Percentiles rank a stretch among this genome's conserved stretches.
Evolutionary conservation across 164 flowering plant genomes (phyloP).

Genomic region (Macadamia integrifolia): DNA sequence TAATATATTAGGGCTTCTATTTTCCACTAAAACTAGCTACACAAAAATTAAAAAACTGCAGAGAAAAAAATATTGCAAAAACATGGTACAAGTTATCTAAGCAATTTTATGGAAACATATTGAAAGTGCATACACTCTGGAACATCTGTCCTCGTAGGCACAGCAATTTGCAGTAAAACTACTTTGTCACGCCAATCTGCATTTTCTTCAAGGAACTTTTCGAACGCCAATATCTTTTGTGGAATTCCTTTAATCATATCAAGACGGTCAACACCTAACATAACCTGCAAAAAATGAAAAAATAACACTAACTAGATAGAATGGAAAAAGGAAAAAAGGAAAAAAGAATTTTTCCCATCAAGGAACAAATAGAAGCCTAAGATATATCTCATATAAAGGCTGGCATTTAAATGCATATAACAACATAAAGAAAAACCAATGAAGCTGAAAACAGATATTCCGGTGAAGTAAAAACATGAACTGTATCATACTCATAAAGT

Average conservation of each 20-base stretch:
- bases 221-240: slow-evolving; percentile 91
- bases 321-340: neutral
- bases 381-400: too few relatives aligned
- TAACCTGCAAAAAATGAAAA: slow-evolving; percentile 40
- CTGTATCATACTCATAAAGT: too few relatives aligned
- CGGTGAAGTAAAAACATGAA: too few relatives aligned
- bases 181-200: slow-evolving; percentile 71
- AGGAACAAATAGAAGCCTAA: neutral
- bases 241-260: slow-evolving; percentile 98
- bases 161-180: slow-evolving; percentile 87
- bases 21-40: neutral
- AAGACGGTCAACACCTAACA: slow-evolving; percentile 93
- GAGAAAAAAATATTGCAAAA: neutral
- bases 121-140: slow-evolving; percentile 67
- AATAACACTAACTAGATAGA: neutral
- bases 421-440: neutral
- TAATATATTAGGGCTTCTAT: neutral
- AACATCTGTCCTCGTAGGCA: slow-evolving; percentile 93
- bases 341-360: neutral
- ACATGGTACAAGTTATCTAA: neutral
- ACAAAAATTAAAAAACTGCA: too few relatives aligned
- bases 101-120: neutral
- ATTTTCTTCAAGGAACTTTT: slow-evolving; percentile 91
- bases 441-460: too few relatives aligned
- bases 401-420: neutral